Evolutionary conservation across 495 filamentous ascomycete genomes (phyloP).

Genomic region (Paragyromitra xinjiangensis): DNA sequence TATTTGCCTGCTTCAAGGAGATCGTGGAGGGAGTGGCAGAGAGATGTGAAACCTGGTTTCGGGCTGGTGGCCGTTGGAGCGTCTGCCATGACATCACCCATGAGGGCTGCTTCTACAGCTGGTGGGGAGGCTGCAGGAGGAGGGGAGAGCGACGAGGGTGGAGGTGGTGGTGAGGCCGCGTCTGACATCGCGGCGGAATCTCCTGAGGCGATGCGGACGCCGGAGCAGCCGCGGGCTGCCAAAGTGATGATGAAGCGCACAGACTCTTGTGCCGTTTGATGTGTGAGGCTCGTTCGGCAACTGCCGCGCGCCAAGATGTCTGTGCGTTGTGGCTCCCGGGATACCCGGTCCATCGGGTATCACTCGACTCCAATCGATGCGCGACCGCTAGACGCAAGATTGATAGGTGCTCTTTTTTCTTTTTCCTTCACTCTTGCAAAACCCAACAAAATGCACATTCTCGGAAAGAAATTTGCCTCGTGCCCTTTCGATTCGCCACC

Average conservation of each 20-base stretch:
- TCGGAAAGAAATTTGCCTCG: background rate
- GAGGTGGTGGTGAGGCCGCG: background rate
- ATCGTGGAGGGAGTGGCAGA: slow-evolving; percentile 23
- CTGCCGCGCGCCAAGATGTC: background rate
- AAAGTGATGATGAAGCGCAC: background rate
- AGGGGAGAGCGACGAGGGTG: background rate
- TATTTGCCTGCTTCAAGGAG: slow-evolving; percentile 27
- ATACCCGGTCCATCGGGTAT: background rate
- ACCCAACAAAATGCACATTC: background rate
- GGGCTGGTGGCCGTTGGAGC: slow-evolving; percentile 1
- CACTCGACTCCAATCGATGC: background rate
- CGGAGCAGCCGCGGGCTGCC: background rate
- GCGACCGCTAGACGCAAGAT: background rate
- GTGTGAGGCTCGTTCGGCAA: slow-evolving; percentile 2
- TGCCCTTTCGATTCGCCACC: background rate
- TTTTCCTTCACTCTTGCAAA: background rate
- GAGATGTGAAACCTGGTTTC: slow-evolving; percentile 18
- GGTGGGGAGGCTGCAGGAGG: background rate
- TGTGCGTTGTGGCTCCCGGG: background rate
- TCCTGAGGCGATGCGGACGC: background rate
- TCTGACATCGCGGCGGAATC: slow-evolving; percentile 7
- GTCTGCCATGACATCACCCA: background rate
- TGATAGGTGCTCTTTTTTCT: background rate
- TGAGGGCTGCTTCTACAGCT: background rate
- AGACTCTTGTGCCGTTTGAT: background rate